Percentiles rank a stretch among this genome's conserved stretches.
These are phyloP conservation scores for Physcomitrium patens DNA, from an alignment of 225 moss, liverwort and hornwort genomes.

Conservation along the genomic window DNA sequence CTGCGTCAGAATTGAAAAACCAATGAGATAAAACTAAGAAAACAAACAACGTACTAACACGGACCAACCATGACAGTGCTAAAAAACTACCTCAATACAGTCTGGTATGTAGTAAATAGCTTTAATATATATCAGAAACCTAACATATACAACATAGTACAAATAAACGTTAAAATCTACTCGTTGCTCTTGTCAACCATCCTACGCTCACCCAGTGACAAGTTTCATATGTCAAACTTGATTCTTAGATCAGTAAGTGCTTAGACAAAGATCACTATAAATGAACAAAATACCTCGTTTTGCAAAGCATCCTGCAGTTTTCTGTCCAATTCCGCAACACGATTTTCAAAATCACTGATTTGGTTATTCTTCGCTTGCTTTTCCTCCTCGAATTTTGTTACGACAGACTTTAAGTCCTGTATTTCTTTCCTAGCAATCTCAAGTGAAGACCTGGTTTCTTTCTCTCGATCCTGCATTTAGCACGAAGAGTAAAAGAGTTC, in stretches of 20 bases:
- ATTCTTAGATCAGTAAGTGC: not conserved
- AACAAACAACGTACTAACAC: constrained; percentile 14
- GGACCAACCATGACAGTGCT: not conserved
- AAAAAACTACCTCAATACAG: not conserved
- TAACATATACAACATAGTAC: not conserved
- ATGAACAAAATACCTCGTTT: constrained; percentile 53
- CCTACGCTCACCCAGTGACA: constrained; percentile 9
- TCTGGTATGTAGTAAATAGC: not conserved
- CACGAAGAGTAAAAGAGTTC: not conserved
- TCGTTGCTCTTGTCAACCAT: not conserved
- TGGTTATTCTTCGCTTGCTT: constrained; percentile 40
- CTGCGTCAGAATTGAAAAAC: constrained; percentile 42
- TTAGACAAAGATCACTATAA: not conserved
- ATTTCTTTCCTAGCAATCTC: constrained; percentile 65
- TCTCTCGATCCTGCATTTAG: constrained; percentile 61
- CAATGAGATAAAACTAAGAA: constrained; percentile 25
- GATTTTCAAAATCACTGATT: constrained; percentile 56
- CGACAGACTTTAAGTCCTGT: constrained; percentile 55
- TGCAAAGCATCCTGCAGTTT: constrained; percentile 70
- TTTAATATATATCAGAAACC: not conserved
- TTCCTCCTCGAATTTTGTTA: constrained; percentile 61
- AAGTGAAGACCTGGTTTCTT: constrained; percentile 46
- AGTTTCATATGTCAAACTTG: not conserved
- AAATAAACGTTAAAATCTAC: not conserved
- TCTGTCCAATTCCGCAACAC: constrained; percentile 64